A percentile compares a stretch with the other conserved stretches of the same genome.
Conservation (phyloP, 169 alveolate genomes). For the Toxoplasma gondii region DNA sequence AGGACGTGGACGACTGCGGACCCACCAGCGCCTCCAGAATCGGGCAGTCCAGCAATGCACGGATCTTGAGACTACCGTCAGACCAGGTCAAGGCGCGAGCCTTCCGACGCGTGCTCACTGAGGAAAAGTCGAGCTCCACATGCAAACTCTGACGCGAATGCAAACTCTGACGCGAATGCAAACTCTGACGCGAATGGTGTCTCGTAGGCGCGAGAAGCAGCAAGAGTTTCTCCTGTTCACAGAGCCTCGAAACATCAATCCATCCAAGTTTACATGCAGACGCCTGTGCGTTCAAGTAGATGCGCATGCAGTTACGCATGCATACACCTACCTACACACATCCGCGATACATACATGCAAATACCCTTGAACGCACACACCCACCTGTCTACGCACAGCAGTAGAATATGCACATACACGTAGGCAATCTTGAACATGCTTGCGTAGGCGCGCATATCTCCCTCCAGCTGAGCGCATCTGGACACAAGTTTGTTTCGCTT, state of each 20-base stretch:
- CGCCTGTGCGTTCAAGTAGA: no score
- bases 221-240: no score
- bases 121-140: neutral
- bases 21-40: neutral
- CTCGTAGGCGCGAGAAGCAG: no score
- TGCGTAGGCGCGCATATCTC: neutral
- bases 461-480: neutral
- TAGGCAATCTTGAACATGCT: neutral
- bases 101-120: slow-evolving; percentile 36
- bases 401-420: neutral
- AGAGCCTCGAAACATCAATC: neutral
- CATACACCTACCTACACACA: neutral
- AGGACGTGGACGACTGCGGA: neutral
- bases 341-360: neutral
- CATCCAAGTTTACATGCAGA: no score
- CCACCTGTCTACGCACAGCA: no score
- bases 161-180: no score
- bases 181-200: no score
- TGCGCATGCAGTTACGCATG: no score
- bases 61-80: slow-evolving; percentile 1
- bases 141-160: no score
- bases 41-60: slow-evolving; percentile 43
- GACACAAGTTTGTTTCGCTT: neutral
- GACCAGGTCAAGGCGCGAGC: slow-evolving; percentile 10
- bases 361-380: neutral